phyloP scores from a whole-genome alignment of 345 rosid genomes.

The Diplotaxis tenuifolia region DNA sequence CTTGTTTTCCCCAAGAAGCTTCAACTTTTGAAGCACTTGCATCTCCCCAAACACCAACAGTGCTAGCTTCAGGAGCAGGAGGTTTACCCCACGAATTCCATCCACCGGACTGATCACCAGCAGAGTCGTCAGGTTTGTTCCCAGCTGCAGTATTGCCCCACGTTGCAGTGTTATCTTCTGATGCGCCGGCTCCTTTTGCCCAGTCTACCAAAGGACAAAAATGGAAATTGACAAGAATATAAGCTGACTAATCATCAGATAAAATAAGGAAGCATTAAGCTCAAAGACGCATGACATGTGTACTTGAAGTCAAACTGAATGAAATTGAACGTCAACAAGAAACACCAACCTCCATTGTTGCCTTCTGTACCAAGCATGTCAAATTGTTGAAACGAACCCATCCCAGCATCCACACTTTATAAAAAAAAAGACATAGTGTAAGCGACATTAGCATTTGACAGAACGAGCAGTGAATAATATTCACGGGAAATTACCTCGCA shows the following conservation, averaged over 20 bases:
- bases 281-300: not conserved
- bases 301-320: slow-evolving; percentile 5
- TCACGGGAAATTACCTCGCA: slow-evolving; percentile 40
- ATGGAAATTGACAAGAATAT: not conserved
- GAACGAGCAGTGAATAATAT: not conserved
- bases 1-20: slow-evolving; percentile 45
- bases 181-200: slow-evolving; percentile 60
- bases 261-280: not conserved
- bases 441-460: slow-evolving; percentile 30
- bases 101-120: slow-evolving; percentile 41
- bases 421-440: slow-evolving; percentile 30
- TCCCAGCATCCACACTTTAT: slow-evolving; percentile 59
- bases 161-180: slow-evolving; percentile 33
- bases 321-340: not conserved
- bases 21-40: slow-evolving; percentile 37
- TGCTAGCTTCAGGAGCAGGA: slow-evolving; percentile 36
- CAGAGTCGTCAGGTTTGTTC: slow-evolving; percentile 36
- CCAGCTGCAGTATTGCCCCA: slow-evolving; percentile 52
- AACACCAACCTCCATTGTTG: slow-evolving; percentile 60
- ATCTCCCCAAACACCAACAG: slow-evolving; percentile 55
- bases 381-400: slow-evolving; percentile 59
- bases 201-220: slow-evolving; percentile 47
- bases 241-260: not conserved
- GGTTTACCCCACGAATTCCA: slow-evolving; percentile 60
- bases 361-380: slow-evolving; percentile 69